These are phyloP conservation scores for Lizonia empirigonia DNA, from an alignment of 2,329 filamentous ascomycete genomes.

Conservation along the genomic window DNA sequence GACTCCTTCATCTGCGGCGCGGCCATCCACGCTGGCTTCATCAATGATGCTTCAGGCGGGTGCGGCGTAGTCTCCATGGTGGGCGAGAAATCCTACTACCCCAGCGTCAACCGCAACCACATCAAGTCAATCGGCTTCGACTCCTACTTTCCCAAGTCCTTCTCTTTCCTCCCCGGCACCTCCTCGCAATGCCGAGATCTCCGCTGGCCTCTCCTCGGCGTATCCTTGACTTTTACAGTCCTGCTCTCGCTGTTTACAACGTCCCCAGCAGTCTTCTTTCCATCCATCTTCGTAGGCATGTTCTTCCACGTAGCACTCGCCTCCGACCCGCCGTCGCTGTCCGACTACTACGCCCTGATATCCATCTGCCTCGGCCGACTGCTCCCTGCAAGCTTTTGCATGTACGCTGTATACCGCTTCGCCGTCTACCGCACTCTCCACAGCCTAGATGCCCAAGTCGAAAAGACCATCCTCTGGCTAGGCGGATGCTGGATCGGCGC, in stretches of 20 bases:
- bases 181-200: conserved; percentile 74
- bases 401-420: conserved; percentile 85
- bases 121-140: conserved; percentile 80
- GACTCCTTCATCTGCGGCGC: conserved; percentile 88
- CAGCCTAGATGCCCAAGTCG: conserved; percentile 79
- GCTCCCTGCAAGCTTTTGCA: conserved; percentile 84
- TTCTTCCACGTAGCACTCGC: conserved; percentile 92
- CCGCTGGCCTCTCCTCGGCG: conserved; percentile 80
- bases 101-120: conserved; percentile 69
- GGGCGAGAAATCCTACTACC: conserved; percentile 69
- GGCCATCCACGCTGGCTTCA: conserved; percentile 81
- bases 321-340: conserved; percentile 78
- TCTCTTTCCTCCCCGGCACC: conserved; percentile 72
- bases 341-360: conserved; percentile 71
- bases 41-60: conserved; percentile 73
- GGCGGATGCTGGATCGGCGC: conserved; percentile 90
- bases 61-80: conserved; percentile 80
- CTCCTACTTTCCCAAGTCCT: conserved; percentile 88
- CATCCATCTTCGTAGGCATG: conserved; percentile 76
- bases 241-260: conserved; percentile 81
- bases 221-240: conserved; percentile 80
- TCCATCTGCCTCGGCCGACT: conserved; percentile 81
- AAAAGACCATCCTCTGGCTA: conserved; percentile 89
- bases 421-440: conserved; percentile 74
- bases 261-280: conserved; percentile 82